Conservation (phyloP, 768 basidiomycete species). For the Guyanaporus albipodus region DNA sequence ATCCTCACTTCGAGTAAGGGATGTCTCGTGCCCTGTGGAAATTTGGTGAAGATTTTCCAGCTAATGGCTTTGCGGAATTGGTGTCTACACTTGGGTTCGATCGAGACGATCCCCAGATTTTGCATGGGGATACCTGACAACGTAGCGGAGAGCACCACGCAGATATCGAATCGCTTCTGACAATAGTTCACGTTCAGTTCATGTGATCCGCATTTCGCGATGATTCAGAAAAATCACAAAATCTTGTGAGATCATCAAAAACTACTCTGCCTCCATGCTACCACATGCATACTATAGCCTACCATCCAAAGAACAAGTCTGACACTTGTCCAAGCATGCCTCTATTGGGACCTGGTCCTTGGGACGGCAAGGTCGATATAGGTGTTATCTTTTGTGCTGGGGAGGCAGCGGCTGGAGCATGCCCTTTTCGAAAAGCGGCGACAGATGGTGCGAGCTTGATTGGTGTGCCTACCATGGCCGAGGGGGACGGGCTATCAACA, state of each 20-base stretch:
- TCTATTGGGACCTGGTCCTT: constrained; percentile 43
- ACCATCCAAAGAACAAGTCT: constrained; percentile 83
- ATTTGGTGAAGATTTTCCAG: no score
- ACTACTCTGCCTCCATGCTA: not conserved
- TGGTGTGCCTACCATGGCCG: constrained; percentile 60
- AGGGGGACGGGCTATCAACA: constrained; percentile 40
- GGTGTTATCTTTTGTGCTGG: constrained; percentile 23
- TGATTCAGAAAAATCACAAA: no score
- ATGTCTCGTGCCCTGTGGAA: not conserved
- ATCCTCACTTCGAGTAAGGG: not conserved
- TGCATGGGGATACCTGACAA: no score
- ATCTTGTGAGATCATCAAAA: no score
- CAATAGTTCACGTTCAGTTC: no score
- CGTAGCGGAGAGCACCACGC: no score
- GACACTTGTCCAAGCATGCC: constrained; percentile 70
- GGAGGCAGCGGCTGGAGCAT: constrained; percentile 18
- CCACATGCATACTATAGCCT: constrained; percentile 18
- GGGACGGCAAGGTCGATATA: constrained; percentile 7
- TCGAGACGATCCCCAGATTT: no score
- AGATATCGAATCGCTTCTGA: no score
- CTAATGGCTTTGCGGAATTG: no score
- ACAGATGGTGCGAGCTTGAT: constrained; percentile 68
- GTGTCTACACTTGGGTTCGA: no score
- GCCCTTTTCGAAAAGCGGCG: constrained; percentile 63
- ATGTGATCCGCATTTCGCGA: no score